Percentiles rank a stretch among this genome's conserved stretches.
Evolutionary conservation across 106 monocot genomes (phyloP).

Genomic region (Dioscorea zingiberensis): DNA sequence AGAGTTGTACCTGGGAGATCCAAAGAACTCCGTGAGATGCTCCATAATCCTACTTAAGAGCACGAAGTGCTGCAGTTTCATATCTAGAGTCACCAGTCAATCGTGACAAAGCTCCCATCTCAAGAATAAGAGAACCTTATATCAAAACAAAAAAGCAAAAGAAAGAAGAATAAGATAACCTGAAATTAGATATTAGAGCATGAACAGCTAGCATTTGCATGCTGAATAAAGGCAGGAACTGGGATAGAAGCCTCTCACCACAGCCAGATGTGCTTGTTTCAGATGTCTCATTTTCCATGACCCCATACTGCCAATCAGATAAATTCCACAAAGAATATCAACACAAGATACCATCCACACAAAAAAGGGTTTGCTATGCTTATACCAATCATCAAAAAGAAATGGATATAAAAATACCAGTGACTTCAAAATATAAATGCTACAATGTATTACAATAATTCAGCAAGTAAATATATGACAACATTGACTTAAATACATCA

Average conservation of each 20-base stretch:
- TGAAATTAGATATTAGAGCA: slow-evolving; percentile 17
- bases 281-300: slow-evolving; percentile 83
- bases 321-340: not conserved
- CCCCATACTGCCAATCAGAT: slow-evolving; percentile 53
- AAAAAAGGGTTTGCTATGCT: no score
- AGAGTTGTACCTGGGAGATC: slow-evolving; percentile 90
- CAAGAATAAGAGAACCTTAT: slow-evolving; percentile 96
- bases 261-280: slow-evolving; percentile 99
- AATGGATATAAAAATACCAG: no score
- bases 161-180: no score
- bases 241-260: slow-evolving; percentile 33
- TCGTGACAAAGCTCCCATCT: slow-evolving; percentile 88
- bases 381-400: not conserved
- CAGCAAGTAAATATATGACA: no score
- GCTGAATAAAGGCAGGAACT: not conserved
- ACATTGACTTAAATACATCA: no score
- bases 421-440: no score
- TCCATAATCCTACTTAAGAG: slow-evolving; percentile 89
- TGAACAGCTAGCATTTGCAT: not conserved
- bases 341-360: no score
- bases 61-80: slow-evolving; percentile 76
- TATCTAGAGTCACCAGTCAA: slow-evolving; percentile 72
- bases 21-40: slow-evolving; percentile 90
- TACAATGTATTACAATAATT: no score
- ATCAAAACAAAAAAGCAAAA: no score